Evolutionary conservation across 2,329 filamentous ascomycete genomes (phyloP).

Genomic region (Diaporthe australafricana): DNA sequence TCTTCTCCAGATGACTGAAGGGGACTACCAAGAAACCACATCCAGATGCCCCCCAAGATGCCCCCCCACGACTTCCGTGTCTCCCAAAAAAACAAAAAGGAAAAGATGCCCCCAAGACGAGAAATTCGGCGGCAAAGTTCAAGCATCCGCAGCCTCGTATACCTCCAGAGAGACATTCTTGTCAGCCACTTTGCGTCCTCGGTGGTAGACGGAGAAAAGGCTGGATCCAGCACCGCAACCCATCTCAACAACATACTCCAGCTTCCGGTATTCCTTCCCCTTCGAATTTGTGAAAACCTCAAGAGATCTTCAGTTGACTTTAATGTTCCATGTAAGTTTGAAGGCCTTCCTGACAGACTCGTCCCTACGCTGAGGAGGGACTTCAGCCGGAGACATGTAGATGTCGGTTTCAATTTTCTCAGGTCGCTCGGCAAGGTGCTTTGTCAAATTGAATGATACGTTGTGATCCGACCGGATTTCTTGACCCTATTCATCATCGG

Average conservation of each 20-base stretch:
- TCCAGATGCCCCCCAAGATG: too few relatives aligned
- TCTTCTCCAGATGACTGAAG: too few relatives aligned
- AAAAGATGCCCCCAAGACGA: too few relatives aligned
- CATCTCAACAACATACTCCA: slow-evolving; percentile 37
- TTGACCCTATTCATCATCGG: slow-evolving; percentile 8
- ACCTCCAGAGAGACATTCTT: slow-evolving; percentile 38
- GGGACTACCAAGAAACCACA: too few relatives aligned
- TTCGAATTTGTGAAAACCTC: slow-evolving; percentile 12
- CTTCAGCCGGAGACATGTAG: background rate
- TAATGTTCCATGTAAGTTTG: slow-evolving; percentile 33
- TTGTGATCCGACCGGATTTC: background rate
- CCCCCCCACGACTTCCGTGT: background rate
- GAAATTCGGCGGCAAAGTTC: too few relatives aligned
- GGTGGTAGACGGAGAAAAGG: slow-evolving; percentile 37
- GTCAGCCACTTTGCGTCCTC: slow-evolving; percentile 32
- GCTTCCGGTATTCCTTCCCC: background rate
- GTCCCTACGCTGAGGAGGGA: slow-evolving; percentile 16
- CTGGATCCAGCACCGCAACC: slow-evolving; percentile 29
- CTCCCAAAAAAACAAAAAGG: background rate
- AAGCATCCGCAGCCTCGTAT: background rate
- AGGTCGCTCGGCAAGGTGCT: background rate
- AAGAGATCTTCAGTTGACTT: slow-evolving; percentile 29
- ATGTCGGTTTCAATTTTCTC: slow-evolving; percentile 1
- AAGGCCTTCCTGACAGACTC: slow-evolving; percentile 21
- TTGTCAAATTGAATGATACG: slow-evolving; percentile 1